Base-by-base conservation (phyloP, 164 flowering plant genomes). In the Macadamia integrifolia region DNA sequence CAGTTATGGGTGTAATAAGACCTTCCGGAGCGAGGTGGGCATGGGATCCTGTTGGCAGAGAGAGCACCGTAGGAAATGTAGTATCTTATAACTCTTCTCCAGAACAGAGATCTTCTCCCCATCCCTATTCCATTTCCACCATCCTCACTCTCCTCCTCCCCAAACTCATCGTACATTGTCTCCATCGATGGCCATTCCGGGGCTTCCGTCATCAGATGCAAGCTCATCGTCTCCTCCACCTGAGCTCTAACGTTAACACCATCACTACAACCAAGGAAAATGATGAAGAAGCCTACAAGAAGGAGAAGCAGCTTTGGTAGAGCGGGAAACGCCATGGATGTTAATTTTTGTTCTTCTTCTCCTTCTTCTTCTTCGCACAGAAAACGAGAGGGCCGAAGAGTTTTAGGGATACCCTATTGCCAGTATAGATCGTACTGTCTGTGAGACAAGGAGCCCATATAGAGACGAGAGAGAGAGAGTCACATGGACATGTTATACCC, bases 1-100 rank as follows among this genome's bases (percentile, higher is more conserved):
- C 97, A 91, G 77, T 89, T 83, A 73, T 80, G 91, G n/a, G 86
- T 83, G 75, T 91, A 88, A 71, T 91, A 91, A 17, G 97, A 88
- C 66, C 93, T 78, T 2, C 97, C 97, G 0, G 97, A 88, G 62
- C 93, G 81, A 9, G 92, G 89, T 5, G 92, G 92, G 70, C 97
- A 91, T 0, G 92, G 91, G 71, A 91, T 78, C 30, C 91, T 71
- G 70, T 91, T 88, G 0, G 94, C 94, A 6, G 89, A 77, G 6
- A 88, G 81, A 6, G 94, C 92, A 1, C 92, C 91, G 62, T 91
- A 91, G 11, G 92, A 88, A 18, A 91, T 91, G 78, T 88, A 90
- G 76, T 86, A 87, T 53, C 66, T 72, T 43, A 23, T 23, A 23
- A 58, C 64, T 23, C 68, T 62, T 17, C 69, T 18, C 88, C 90